Conservation (phyloP, 1,139 yeast species). For the Hemisphaericaspora subhashii region DNA sequence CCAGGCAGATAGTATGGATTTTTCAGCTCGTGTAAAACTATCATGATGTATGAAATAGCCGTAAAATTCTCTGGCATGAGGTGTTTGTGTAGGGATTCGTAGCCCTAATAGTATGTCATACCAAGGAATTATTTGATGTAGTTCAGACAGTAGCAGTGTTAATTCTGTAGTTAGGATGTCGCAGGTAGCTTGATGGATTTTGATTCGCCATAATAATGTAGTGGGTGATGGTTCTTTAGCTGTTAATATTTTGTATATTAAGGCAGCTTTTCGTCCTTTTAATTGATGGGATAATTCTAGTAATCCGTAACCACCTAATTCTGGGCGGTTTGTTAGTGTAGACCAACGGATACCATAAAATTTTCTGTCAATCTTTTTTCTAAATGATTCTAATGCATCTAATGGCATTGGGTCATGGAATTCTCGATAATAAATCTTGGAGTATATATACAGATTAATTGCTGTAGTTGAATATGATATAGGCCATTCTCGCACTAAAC, state of each 20-base stretch:
- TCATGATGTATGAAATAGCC: not conserved
- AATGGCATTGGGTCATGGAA: not conserved
- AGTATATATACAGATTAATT: slow-evolving; percentile 1
- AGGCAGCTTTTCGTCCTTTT: not conserved
- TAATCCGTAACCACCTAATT: not conserved
- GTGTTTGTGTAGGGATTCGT: not conserved
- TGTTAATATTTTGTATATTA: not conserved
- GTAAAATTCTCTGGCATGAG: not conserved
- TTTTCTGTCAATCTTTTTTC: not conserved
- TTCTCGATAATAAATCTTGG: not conserved
- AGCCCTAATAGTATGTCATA: not conserved
- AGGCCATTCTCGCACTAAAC: not conserved
- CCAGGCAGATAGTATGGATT: not conserved
- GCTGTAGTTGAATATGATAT: not conserved
- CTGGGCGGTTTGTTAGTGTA: not conserved
- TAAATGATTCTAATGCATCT: not conserved
- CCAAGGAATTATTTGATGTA: not conserved
- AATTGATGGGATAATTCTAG: not conserved
- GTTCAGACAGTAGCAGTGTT: not conserved
- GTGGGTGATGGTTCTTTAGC: not conserved
- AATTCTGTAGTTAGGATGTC: not conserved
- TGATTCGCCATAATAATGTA: not conserved
- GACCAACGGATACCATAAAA: not conserved
- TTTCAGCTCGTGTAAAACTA: not conserved
- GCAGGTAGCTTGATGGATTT: not conserved